Evolutionary conservation across 2,329 filamentous ascomycete genomes (phyloP), one percentile per base, ranked within the genome.

Genomic region (Pestalotiopsis sp.): DNA sequence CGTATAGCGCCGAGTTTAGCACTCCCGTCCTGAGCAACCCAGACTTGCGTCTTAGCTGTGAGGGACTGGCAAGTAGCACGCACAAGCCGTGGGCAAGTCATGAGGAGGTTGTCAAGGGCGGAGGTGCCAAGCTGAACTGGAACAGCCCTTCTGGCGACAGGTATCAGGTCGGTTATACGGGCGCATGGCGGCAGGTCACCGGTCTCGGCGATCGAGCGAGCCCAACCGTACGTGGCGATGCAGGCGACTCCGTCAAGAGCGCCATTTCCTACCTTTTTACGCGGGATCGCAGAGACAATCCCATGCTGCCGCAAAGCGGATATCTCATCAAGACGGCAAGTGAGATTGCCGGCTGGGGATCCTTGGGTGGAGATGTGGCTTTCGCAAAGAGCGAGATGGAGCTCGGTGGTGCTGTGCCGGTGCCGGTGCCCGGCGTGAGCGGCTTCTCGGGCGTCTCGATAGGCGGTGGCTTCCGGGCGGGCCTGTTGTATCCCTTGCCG

Each of bases 361-460:
- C 92, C 0, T 83, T 99, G 20, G 89, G 88, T 71, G 96, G 96
- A 52, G 96, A 98, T 75, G 94, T 97, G 1, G 91, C 92, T n/a
- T 98, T 98, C 80, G 93, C 90, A 79, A 99, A 97, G 82, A 90
- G 91, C n/a, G 95, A 98, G 79, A 75, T 95, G 17, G 95, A 98
- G 80, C 85, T 93, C 1, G 90, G 93, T 70, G 89, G 89, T 68
- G 94, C 94, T 2, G 70, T 95, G 1, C 91, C 95, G 0, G 84
- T 98, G 25, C 85, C 90, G 0, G 82, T 96, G 14, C 92, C 92
- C 0, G 90, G 91, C 1, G 79, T 91, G n/a, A 81, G 86, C 71
- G 90, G 89, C 31, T 86, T 90, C 69, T 93, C 91, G 56, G 94
- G 95, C 31, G 86, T 97, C 68, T 95, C 93, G 12, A 86, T 99